Evolutionary conservation across 257 asterid species (phyloP).

Genomic region (Salvia rosmarinus): DNA sequence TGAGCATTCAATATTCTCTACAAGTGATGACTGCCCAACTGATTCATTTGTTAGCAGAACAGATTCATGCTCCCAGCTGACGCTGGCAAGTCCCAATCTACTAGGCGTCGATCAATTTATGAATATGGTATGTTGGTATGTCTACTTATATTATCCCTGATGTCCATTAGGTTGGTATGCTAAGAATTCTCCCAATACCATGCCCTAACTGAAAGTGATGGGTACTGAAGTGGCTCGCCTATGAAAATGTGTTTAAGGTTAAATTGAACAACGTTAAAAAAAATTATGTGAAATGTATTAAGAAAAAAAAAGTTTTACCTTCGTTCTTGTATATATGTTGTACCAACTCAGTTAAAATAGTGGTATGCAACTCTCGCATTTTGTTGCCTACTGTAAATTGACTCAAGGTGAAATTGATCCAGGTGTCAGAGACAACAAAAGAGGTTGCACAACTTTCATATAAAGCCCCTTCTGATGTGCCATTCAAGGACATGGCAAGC

Average conservation of each 20-base stretch:
- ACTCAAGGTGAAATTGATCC: constrained; percentile 35
- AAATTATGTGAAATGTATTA: background rate
- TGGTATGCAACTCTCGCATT: constrained; percentile 1
- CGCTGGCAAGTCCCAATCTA: constrained; percentile 56
- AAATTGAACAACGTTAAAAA: background rate
- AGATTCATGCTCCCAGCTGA: constrained; percentile 54
- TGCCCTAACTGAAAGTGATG: constrained; percentile 14
- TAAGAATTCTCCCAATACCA: background rate
- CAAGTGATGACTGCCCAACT: constrained; percentile 60
- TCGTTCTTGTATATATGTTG: background rate
- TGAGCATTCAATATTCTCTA: constrained; percentile 44
- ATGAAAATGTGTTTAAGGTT: background rate
- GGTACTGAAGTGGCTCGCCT: background rate
- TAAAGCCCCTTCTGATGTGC: constrained; percentile 53
- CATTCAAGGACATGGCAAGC: constrained; percentile 75
- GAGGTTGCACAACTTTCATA: constrained; percentile 52
- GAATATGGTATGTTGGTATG: constrained; percentile 59
- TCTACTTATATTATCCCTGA: background rate
- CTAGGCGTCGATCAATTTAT: constrained; percentile 69
- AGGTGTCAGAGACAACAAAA: constrained; percentile 66
- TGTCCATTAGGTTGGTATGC: background rate
- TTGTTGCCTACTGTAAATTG: constrained; percentile 24
- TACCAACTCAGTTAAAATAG: background rate
- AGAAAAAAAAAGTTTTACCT: background rate
- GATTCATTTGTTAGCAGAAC: constrained; percentile 53